Percentiles rank a stretch among this genome's conserved stretches.
Conservation (phyloP, 345 rosid genomes). For the Raphanus sativus region DNA sequence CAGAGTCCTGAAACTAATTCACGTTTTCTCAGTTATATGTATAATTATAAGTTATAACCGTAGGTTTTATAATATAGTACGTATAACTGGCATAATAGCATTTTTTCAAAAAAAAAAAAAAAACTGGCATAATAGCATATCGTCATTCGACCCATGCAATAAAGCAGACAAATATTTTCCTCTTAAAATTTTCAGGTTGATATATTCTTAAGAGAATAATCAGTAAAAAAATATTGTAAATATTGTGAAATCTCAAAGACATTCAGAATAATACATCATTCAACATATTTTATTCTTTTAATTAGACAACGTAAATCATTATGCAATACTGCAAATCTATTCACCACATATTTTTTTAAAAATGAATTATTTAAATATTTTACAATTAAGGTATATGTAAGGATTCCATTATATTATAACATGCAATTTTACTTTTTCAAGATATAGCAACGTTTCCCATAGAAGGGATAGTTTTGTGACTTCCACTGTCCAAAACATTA, state of each 20-base stretch:
- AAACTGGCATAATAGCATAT: not conserved
- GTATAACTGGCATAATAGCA: not conserved
- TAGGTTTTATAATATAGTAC: not conserved
- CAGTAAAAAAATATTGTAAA: not conserved
- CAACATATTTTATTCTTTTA: not conserved
- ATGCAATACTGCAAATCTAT: not conserved
- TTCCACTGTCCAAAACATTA: slow-evolving; percentile 25
- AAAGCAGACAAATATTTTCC: not conserved
- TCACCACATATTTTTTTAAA: not conserved
- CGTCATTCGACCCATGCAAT: too few relatives aligned
- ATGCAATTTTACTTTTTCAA: not conserved
- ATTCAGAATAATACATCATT: not conserved
- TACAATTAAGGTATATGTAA: not conserved
- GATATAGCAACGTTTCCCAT: slow-evolving; percentile 6
- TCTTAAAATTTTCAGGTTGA: not conserved
- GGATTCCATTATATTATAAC: not conserved
- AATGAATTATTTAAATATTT: not conserved
- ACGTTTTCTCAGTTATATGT: not conserved
- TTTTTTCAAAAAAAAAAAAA: too few relatives aligned
- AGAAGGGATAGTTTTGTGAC: slow-evolving; percentile 12
- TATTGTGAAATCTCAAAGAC: not conserved
- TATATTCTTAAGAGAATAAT: not conserved
- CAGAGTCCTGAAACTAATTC: not conserved
- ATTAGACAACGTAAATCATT: not conserved
- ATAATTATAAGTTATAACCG: not conserved